Base-by-base conservation (phyloP, 2,329 filamentous ascomycete species). In the Colletotrichum limetticola region DNA sequence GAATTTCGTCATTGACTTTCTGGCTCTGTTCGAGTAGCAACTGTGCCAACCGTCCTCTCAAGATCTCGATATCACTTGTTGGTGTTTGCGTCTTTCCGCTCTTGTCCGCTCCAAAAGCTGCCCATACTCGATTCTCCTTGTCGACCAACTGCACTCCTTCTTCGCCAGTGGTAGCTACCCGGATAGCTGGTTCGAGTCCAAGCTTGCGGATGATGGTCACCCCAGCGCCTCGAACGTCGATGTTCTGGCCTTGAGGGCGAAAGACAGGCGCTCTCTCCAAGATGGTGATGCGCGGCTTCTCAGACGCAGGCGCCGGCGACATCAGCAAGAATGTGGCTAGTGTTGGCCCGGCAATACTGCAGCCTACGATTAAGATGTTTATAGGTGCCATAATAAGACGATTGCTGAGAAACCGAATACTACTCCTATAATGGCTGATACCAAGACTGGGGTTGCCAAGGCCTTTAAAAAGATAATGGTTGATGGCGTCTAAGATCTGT, bases 61-160 rank as follows among this genome's bases (percentile, higher is more conserved):
- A 86, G 60, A 91, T 87, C 80, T 92, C 90, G 73, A 84, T 90
- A 66, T 92, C 89, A 74, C 84, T 86, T 0, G 86, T 88, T n/a
- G 89, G 78, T 5, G 79, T 81, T 76, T 88, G 86, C 37, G 75
- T 75, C 0, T 84, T 83, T 64, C 83, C 80, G 5, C 84, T 85
- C 0, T 84, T 79, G 74, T 85, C 83, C 46, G 80, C 79, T 19
- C 76, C 76, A 57, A 88, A 81, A 7, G 77, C 79, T 32, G 84
- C 88, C 56, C 76, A 78, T 0, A 79, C 77, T 4, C 76, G 65
- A 1, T 76, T 78, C 66, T 85, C 84, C 0, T 78, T 71, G 76
- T 89, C 82, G 22, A 90, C 82, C 19, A 89, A 74, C 49, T 82
- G 76, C 1, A 88, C 37, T 4, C 89, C 90, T 58, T 79, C 66